These are phyloP conservation scores for Nigrospora oryzae DNA, from an alignment of 2,329 filamentous ascomycete species.

Conservation along the genomic window DNA sequence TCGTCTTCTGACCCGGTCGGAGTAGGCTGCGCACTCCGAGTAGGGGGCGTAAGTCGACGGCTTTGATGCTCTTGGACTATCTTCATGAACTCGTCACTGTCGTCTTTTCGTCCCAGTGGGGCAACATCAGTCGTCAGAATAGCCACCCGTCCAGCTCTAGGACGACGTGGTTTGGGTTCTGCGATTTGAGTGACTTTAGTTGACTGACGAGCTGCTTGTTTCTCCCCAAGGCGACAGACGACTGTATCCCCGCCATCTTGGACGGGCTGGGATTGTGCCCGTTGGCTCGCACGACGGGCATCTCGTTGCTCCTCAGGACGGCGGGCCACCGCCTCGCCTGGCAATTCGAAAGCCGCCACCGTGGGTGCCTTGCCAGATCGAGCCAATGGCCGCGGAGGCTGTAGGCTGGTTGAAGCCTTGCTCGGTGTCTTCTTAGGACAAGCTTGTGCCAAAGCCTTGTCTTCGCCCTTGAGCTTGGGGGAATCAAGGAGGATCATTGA, in stretches of 20 bases:
- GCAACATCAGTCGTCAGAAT: too few species aligned
- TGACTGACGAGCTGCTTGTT: constrained; percentile 35
- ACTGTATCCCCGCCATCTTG: constrained; percentile 42
- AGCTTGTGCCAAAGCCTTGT: constrained; percentile 12
- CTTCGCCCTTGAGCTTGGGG: constrained; percentile 13
- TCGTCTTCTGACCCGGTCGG: too few species aligned
- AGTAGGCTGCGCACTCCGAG: too few species aligned
- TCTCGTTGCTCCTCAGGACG: constrained; percentile 46
- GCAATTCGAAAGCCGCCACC: constrained; percentile 50
- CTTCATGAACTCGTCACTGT: too few species aligned
- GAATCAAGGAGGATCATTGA: constrained; percentile 28
- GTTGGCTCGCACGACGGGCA: constrained; percentile 31
- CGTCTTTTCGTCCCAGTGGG: too few species aligned
- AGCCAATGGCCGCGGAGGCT: constrained; percentile 33
- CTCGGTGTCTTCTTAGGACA: constrained; percentile 17
- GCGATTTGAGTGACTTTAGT: constrained; percentile 22
- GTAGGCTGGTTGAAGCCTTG: constrained; percentile 29
- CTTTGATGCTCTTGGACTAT: too few species aligned
- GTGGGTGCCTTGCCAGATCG: constrained; percentile 49
- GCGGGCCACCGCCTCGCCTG: constrained; percentile 52
- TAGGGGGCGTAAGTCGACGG: too few species aligned
- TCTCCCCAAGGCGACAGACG: constrained; percentile 47
- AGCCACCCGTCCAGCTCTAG: too few species aligned
- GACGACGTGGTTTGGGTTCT: too few species aligned
- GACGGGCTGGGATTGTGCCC: too few species aligned